Conservation (phyloP, 768 basidiomycete genomes). For the Sistotremastrum niveocremeum region DNA sequence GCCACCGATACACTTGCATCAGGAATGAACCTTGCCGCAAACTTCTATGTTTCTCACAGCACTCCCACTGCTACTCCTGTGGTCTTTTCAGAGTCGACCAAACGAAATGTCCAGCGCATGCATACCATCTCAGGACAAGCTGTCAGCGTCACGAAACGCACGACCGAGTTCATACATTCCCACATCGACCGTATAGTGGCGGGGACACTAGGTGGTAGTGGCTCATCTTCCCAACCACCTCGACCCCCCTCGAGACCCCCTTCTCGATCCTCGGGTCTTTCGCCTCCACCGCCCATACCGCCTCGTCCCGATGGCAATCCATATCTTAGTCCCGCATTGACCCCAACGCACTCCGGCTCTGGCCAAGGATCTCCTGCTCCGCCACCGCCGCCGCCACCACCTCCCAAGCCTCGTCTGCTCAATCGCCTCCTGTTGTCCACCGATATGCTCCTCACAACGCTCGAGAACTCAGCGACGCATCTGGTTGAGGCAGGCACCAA, state of each 20-base stretch:
- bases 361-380: conserved; percentile 2
- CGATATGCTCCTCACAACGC: conserved; percentile 51
- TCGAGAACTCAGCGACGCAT: conserved; percentile 43
- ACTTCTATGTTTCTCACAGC: conserved; percentile 47
- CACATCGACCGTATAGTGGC: conserved; percentile 48
- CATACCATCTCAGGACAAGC: conserved; percentile 56
- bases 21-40: conserved; percentile 47
- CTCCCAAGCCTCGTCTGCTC: conserved; percentile 23
- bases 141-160: conserved; percentile 50
- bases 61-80: conserved; percentile 37
- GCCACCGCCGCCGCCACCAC: neutral
- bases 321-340: too few relatives aligned
- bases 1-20: conserved; percentile 50
- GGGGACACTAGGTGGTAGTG: conserved; percentile 12
- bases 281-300: conserved; percentile 21
- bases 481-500: conserved; percentile 37
- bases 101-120: conserved; percentile 41
- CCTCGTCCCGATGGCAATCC: neutral
- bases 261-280: neutral
- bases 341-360: conserved; percentile 1
- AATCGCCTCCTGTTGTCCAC: conserved; percentile 44
- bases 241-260: conserved; percentile 11
- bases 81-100: conserved; percentile 47
- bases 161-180: conserved; percentile 43
- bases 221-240: conserved; percentile 8